Evolutionary conservation across 106 monocot genomes (phyloP), one percentile per base, ranked within the genome.

Genomic region (Dioscorea zingiberensis): DNA sequence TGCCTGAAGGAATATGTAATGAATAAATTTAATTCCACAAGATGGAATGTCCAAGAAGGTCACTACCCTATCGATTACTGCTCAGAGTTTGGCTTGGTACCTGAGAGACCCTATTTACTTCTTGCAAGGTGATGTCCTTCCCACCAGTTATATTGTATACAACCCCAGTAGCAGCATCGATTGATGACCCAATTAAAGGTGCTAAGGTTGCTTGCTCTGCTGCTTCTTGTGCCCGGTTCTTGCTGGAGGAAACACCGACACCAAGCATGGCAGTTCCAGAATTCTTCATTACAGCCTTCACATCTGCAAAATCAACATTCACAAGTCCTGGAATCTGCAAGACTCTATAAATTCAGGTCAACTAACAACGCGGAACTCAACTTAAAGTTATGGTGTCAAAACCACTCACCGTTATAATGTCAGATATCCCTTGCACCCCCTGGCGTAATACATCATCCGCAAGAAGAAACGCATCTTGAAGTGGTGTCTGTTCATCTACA

Each of bases 241-340:
- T 98, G 71, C 92, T 86, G 21, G 92, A 89, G 44, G 97, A 98
- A 62, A 86, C 88, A 54, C 97, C 97, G 53, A 98, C 89, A 74
- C 97, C 97, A 27, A 98, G 89, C 97, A 98, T 98, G 22, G 97
- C 92, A 47, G 97, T 98, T 69, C 97, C 97, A 26, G 97, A 98
- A 62, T 92, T 86, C 81, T 86, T 88, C 97, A 98, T 98, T 2
- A 98, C 84, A 45, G 97, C 92, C 60, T 97, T 98, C 55, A 98
- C 97, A 69, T 98, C 97, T 54, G 97, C 97, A 83, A 98, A 98
- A 72, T 98, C 97, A 13, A 98, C 97, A 76, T 98, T 98, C 0
- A 98, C 97, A 23, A 98, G 86, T 49, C 97, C 97, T 25, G 97
- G 97, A 54, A 93, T 84, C 88, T 97, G 83, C 69, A 72, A 51